These are phyloP conservation scores for Elsinoe fawcettii DNA, from an alignment of 2,329 filamentous ascomycete species.

Conservation along the genomic window DNA sequence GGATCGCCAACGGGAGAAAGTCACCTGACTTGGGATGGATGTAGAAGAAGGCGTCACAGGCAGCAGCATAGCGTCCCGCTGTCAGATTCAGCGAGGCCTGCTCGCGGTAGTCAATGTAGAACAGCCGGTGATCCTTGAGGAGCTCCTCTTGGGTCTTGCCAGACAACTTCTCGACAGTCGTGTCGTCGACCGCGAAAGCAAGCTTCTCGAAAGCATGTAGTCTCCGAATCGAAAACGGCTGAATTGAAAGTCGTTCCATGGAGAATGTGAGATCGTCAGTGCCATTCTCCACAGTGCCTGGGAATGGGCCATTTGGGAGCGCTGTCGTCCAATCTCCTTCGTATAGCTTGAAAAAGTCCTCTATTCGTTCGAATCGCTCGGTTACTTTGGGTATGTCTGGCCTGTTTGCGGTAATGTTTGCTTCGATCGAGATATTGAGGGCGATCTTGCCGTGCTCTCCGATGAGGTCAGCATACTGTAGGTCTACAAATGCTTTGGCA, in stretches of 20 bases:
- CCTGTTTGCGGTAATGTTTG: neutral
- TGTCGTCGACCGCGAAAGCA: slow-evolving; percentile 33
- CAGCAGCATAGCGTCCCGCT: slow-evolving; percentile 32
- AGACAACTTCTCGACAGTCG: slow-evolving; percentile 27
- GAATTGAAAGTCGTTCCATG: slow-evolving; percentile 41
- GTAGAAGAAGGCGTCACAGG: slow-evolving; percentile 43
- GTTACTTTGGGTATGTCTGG: neutral
- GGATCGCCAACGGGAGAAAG: slow-evolving; percentile 44
- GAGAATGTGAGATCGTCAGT: slow-evolving; percentile 42
- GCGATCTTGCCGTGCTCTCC: neutral
- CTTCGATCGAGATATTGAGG: neutral
- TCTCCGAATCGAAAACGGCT: slow-evolving; percentile 35
- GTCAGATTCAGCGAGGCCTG: slow-evolving; percentile 27
- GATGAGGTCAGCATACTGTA: slow-evolving; percentile 3
- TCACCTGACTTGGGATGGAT: slow-evolving; percentile 34
- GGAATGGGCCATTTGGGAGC: slow-evolving; percentile 30
- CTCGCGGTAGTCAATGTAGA: slow-evolving; percentile 37
- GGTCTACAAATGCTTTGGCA: neutral
- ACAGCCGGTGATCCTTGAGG: slow-evolving; percentile 34
- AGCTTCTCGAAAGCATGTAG: slow-evolving; percentile 29
- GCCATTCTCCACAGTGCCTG: slow-evolving; percentile 38
- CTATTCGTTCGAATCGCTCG: slow-evolving; percentile 18
- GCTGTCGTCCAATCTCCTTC: slow-evolving; percentile 34
- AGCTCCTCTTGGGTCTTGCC: slow-evolving; percentile 30
- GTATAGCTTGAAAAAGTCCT: slow-evolving; percentile 38